Percentiles rank a stretch among this genome's conserved stretches.
Evolutionary conservation across 2,329 filamentous ascomycete species (phyloP).

Genomic region (Exophiala spinifera): DNA sequence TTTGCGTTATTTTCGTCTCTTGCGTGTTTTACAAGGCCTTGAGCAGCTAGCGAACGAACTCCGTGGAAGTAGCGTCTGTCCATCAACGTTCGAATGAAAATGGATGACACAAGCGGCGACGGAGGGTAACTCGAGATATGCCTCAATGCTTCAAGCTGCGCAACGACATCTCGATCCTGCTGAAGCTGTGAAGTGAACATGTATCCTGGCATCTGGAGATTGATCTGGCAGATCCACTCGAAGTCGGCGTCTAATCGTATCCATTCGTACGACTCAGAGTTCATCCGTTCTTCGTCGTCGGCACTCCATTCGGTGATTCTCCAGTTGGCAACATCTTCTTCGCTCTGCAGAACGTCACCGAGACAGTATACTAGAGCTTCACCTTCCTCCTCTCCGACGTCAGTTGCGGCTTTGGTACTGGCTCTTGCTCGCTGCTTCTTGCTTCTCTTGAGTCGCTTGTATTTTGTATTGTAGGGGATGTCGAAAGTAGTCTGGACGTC

Average conservation of each 20-base stretch:
- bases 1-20: conserved; percentile 58
- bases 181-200: conserved; percentile 98
- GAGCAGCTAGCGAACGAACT: conserved; percentile 80
- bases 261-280: conserved; percentile 96
- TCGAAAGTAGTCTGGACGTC: conserved; percentile 82
- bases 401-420: conserved; percentile 54
- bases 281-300: conserved; percentile 87
- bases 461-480: conserved; percentile 98
- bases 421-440: conserved; percentile 76
- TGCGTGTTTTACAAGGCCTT: conserved; percentile 73
- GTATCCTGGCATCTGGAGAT: conserved; percentile 80
- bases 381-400: conserved; percentile 66
- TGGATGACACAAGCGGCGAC: conserved; percentile 80
- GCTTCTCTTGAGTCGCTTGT: conserved; percentile 91
- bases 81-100: conserved; percentile 83
- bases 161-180: conserved; percentile 93
- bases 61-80: conserved; percentile 92
- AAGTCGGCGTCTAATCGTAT: conserved; percentile 97
- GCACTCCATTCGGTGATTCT: conserved; percentile 82
- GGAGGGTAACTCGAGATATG: conserved; percentile 66
- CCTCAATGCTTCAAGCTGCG: conserved; percentile 72
- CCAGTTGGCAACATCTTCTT: conserved; percentile 81
- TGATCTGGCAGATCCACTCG: conserved; percentile 87
- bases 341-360: conserved; percentile 80
- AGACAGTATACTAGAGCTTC: conserved; percentile 86